Evolutionary conservation across 192 early-diverging fungal species (phyloP), one percentile per base, ranked within the genome.

Genomic region (Dimargaris cristalligena): DNA sequence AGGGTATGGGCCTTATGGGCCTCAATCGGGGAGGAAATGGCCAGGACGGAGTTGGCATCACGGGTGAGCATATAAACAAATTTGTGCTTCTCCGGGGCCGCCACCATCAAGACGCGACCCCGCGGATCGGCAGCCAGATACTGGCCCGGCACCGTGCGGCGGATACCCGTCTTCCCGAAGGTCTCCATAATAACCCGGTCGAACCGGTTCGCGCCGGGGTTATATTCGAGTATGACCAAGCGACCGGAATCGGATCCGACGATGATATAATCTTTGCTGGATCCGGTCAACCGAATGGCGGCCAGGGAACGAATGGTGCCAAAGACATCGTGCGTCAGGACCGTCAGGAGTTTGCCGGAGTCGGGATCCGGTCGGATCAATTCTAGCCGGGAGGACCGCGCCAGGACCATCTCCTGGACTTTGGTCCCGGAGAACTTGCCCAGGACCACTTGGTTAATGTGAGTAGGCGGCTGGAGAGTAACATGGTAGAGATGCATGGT

Each of bases 51-150:
- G 0, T 86, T 77, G 0, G 84, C 71, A 68, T 97, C 95, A 59
- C 94, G 82, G 68, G 94, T 97, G 44, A 99, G 67, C 54, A 99
- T 92, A 51, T 99, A 99, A 1, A 94, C 93, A 0, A 99, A 77
- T 66, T 94, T 99, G 26, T 90, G 82, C 62, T 92, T 89, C 67
- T 99, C 97, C 50, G 91, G 68, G 0, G 88, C 90, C 33, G 80
- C 92, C 45, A 97, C 86, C 89, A 97, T 90, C 23, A 96, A 85
- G 9, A 94, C 92, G 46, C 97, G 79, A 13, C 97, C 97, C 45
- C 90, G 88, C 0, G 97, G 97, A 72, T 99, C 97, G 10, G 83
- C 69, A 3, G 94, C 94, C 33, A 99, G 78, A 55, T 93, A 97
- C 71, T 99, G 89, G 18, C 97, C 97, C 8, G 97, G 87, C 0